Evolutionary conservation across 1,284 basidiomycete genomes (phyloP), one percentile per base, ranked within the genome.

Genomic region (Cutaneotrichosporon curvatum): DNA sequence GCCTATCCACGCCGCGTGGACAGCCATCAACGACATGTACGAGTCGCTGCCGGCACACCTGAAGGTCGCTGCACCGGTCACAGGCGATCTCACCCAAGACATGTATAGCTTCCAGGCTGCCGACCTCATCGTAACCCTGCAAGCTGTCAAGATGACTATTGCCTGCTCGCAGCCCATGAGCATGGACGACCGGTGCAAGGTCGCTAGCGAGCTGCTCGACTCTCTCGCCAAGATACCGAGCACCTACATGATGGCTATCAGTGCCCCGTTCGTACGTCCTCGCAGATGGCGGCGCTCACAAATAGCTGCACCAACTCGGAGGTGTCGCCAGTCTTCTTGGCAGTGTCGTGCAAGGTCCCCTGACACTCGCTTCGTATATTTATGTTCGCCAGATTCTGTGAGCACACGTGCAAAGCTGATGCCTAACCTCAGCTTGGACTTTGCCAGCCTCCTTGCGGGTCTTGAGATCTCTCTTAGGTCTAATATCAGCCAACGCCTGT

Each of bases 81-180:
- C 50, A 2, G 57, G 57, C 11, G 34, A 53, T 41, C n/a, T 50
- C 12, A 37, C 41, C 10, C 21, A 31, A 7, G 57, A 59, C 43
- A 47, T 48, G 7, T 55, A 46, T 47, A 48, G 45, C 15, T 59
- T 57, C 32, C 55, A 57, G 33, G 52, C 53, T 2, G 55, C 57
- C n/a, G 55, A 59, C 41, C 44, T 59, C n/a, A 47, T 43, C 35
- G 50, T 59, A 22, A 57, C 57, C 4, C 34, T 49, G 4, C 50
- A 56, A 50, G 54, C 55, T 1, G 48, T 59, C 21, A 50, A 52
- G 30, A 48, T 60, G 56, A 48, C 50, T 3, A 45, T 60, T 6
- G 47, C 52, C 2, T 53, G 51, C 31, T 36, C 45, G 4, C 46
- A 54, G 22, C 45, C 50, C 4, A 42, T 46, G 7, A 42, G 45